These are phyloP conservation scores for Rhizopus delemar DNA, from an alignment of 371 early-diverging fungal species.

Conservation along the genomic window DNA sequence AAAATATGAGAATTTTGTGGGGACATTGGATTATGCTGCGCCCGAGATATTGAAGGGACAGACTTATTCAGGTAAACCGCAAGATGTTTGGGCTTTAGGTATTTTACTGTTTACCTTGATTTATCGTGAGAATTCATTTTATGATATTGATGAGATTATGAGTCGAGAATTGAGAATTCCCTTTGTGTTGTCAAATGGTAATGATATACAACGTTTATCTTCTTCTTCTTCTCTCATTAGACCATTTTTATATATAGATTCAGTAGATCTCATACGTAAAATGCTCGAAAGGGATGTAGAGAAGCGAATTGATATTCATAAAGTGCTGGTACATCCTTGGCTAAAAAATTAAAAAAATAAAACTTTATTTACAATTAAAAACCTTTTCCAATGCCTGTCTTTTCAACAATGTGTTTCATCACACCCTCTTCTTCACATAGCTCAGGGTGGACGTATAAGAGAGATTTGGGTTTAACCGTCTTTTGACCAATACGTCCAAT, in stretches of 20 bases:
- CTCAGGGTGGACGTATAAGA: slow-evolving; percentile 62
- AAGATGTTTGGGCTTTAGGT: slow-evolving; percentile 86
- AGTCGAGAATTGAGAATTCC: slow-evolving; percentile 67
- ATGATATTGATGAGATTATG: slow-evolving; percentile 74
- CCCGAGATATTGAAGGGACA: slow-evolving; percentile 73
- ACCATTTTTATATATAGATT: slow-evolving; percentile 28
- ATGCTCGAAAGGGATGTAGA: slow-evolving; percentile 60
- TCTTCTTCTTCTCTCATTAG: background rate
- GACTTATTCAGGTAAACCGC: slow-evolving; percentile 73
- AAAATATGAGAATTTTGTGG: slow-evolving; percentile 73
- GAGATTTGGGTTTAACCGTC: slow-evolving; percentile 46
- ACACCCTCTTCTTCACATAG: slow-evolving; percentile 47
- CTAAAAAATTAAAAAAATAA: slow-evolving; percentile 24
- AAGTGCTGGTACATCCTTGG: slow-evolving; percentile 62
- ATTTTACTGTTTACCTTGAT: slow-evolving; percentile 81
- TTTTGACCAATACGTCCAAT: slow-evolving; percentile 37
- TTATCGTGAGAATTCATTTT: slow-evolving; percentile 82
- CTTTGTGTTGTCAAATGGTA: slow-evolving; percentile 66
- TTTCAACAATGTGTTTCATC: slow-evolving; percentile 43
- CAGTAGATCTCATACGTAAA: slow-evolving; percentile 54
- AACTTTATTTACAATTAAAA: slow-evolving; percentile 28
- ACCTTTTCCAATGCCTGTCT: slow-evolving; percentile 49
- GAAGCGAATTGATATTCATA: slow-evolving; percentile 54
- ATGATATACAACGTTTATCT: background rate
- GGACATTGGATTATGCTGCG: slow-evolving; percentile 75